A percentile compares a stretch with the other conserved stretches of the same genome.
Conservation (phyloP, 2,329 filamentous ascomycete species). For the Pseudomassariella vexata region DNA sequence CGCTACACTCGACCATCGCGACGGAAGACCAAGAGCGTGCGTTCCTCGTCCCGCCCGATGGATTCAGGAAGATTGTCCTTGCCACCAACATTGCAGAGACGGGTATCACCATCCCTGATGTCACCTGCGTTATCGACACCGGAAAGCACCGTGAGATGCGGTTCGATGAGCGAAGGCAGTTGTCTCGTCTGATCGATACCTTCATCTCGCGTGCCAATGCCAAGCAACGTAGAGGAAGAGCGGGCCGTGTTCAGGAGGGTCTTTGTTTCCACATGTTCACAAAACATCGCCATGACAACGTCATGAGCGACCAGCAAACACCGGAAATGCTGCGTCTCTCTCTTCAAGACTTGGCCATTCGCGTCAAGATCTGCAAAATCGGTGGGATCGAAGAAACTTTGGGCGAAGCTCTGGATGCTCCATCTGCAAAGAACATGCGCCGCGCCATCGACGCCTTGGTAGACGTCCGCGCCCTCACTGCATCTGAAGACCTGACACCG, state of each 20-base stretch:
- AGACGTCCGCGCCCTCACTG: slow-evolving; percentile 84
- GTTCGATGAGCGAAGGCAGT: slow-evolving; percentile 86
- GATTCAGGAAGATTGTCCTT: slow-evolving; percentile 85
- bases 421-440: slow-evolving; percentile 85
- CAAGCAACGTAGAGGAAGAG: slow-evolving; percentile 88
- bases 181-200: slow-evolving; percentile 85
- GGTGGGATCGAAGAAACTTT: slow-evolving; percentile 90
- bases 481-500: slow-evolving; percentile 76
- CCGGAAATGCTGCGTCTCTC: slow-evolving; percentile 94
- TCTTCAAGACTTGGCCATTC: slow-evolving; percentile 87
- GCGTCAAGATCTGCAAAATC: slow-evolving; percentile 95
- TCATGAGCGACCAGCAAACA: slow-evolving; percentile 88
- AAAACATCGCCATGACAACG: slow-evolving; percentile 75
- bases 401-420: slow-evolving; percentile 81
- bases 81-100: slow-evolving; percentile 98
- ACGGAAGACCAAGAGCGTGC: slow-evolving; percentile 95
- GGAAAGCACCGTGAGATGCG: slow-evolving; percentile 98
- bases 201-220: slow-evolving; percentile 96
- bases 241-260: slow-evolving; percentile 90
- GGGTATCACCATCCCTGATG: slow-evolving; percentile 95
- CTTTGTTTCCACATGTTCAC: slow-evolving; percentile 96
- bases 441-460: slow-evolving; percentile 88
- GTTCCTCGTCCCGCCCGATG: slow-evolving; percentile 77
- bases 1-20: slow-evolving; percentile 89
- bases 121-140: slow-evolving; percentile 93